These are phyloP conservation scores for Chaetomium tenue DNA, from an alignment of 495 filamentous ascomycete genomes.

Conservation along the genomic window DNA sequence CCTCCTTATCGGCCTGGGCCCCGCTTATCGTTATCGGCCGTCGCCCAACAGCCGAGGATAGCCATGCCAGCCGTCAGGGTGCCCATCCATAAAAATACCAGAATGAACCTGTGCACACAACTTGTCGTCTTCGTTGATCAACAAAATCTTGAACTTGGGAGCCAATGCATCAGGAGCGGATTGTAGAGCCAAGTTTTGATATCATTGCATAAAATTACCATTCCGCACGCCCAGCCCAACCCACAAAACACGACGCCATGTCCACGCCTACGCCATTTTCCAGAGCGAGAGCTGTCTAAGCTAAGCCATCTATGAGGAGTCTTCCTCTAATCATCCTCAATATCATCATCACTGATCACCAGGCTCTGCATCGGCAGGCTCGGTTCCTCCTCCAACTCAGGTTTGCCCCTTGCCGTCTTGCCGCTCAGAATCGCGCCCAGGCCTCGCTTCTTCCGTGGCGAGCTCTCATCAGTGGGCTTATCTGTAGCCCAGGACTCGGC, in stretches of 20 bases:
- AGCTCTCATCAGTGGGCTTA: slow-evolving; percentile 47
- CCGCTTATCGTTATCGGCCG: neutral
- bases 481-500: slow-evolving; percentile 60
- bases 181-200: neutral
- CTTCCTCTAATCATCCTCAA: slow-evolving; percentile 68
- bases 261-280: neutral
- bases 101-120: no score
- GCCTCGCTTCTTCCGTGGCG: slow-evolving; percentile 35
- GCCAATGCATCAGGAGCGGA: no score
- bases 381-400: slow-evolving; percentile 24
- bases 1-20: neutral
- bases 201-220: slow-evolving; percentile 1
- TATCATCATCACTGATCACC: slow-evolving; percentile 91
- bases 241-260: neutral
- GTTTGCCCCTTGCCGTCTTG: slow-evolving; percentile 11
- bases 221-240: neutral
- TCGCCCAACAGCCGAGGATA: slow-evolving; percentile 1
- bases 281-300: neutral
- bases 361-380: slow-evolving; percentile 59
- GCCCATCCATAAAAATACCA: neutral
- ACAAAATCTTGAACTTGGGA: no score
- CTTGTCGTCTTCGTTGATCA: no score
- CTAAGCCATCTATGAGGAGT: neutral
- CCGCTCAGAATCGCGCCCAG: slow-evolving; percentile 34
- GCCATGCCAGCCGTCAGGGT: slow-evolving; percentile 17